Evolutionary conservation across 805 yeast species (phyloP), one percentile per base, ranked within the genome.

Genomic region (Yarrowia alimentaria): DNA sequence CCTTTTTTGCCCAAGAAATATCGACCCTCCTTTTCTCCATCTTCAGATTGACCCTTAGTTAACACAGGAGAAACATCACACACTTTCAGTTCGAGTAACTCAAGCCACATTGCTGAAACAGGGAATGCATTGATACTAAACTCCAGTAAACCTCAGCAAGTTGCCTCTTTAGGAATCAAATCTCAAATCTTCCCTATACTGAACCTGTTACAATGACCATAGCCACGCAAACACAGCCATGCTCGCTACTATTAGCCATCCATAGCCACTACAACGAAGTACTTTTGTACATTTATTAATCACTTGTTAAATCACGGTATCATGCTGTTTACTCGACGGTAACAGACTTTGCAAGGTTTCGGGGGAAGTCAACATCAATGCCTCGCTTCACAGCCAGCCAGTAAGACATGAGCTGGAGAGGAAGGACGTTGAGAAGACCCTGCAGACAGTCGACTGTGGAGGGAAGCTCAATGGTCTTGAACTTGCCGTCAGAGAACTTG

Each of bases 321-420:
- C 47, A 40, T 40, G 47, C 47, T 43, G 50, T 32, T 65, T 74
- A 90, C 73, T 89, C 98, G 56, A 93, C 99, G 40, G 99, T 93
- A 53, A 93, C 99, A 47, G 96, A 84, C 75, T 93, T 93, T 57
- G 99, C 99, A 71, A 93, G 78, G 74, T 93, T 93, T 72, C 99
- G 81, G 58, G 99, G 99, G 81, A 91, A 91, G 69, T 93, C 99
- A 53, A 94, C 99, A 65, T 93, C 95, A 60, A 86, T 83, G 31
- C 97, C 98, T 65, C 91, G 85, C 70, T 83, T 81, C 51, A 88
- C 91, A 51, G 99, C 97, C 63, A 93, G 77, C 93, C 96, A 90
- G 73, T 93, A 93, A 64, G 96, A 84, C 80, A 90, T 89, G 68
- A 93, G 76, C 70, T 93, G 99, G 65, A 93, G 69, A 52, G 99